Evolutionary conservation across 2,329 filamentous ascomycete genomes (phyloP).

Genomic region (Paraphaeosphaeria sporulosa): DNA sequence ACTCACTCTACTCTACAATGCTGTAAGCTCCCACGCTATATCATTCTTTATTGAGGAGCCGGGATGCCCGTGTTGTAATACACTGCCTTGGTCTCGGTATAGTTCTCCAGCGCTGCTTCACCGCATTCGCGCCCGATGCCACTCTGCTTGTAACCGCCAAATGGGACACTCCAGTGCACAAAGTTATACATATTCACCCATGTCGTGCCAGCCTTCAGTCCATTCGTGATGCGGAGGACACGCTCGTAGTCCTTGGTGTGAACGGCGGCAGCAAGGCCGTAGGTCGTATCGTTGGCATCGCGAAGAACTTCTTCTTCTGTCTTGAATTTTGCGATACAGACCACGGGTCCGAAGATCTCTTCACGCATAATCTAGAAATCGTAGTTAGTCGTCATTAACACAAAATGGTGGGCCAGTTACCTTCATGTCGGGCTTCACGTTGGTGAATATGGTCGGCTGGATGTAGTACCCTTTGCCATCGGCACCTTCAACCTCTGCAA

Average conservation of each 20-base stretch:
- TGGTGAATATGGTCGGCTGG: slow-evolving; percentile 64
- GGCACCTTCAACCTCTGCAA: slow-evolving; percentile 70
- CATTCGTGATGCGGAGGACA: slow-evolving; percentile 76
- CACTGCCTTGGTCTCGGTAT: slow-evolving; percentile 13
- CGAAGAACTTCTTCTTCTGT: slow-evolving; percentile 74
- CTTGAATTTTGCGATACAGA: slow-evolving; percentile 77
- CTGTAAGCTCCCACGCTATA: too few relatives aligned
- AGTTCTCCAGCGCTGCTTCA: slow-evolving; percentile 20
- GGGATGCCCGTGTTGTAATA: slow-evolving; percentile 3
- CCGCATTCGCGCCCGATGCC: slow-evolving; percentile 66
- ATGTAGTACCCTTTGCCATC: slow-evolving; percentile 72
- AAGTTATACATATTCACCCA: slow-evolving; percentile 59
- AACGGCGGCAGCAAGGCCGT: slow-evolving; percentile 78
- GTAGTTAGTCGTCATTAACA: not conserved
- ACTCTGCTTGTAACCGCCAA: slow-evolving; percentile 65
- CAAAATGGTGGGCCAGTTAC: slow-evolving; percentile 74
- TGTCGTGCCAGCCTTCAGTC: slow-evolving; percentile 70
- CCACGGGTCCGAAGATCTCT: slow-evolving; percentile 86
- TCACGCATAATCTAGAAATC: slow-evolving; percentile 63
- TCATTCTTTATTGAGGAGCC: too few relatives aligned
- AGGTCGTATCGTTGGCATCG: slow-evolving; percentile 75
- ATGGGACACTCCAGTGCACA: slow-evolving; percentile 56
- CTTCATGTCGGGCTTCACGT: slow-evolving; percentile 67
- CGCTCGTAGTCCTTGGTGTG: slow-evolving; percentile 82
- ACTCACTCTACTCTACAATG: too few relatives aligned